Base-by-base conservation (phyloP, 2,329 filamentous ascomycete genomes). In the Exserohilum turcica region DNA sequence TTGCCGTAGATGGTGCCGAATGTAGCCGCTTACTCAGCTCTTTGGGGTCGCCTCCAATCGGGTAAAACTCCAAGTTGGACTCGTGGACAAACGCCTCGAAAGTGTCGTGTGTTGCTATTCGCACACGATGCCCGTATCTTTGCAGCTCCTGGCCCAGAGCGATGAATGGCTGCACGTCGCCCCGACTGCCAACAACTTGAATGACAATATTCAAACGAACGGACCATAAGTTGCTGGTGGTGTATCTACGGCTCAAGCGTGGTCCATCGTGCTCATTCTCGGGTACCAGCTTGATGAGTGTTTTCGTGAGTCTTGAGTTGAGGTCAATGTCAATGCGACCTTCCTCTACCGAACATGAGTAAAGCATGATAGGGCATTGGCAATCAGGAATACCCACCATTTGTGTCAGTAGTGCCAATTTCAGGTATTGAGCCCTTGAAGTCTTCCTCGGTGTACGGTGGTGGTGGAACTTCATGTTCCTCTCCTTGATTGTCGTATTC, bases 151-250 rank as follows among this genome's bases (percentile, higher is more conserved):
- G 78, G 0, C 81, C 84, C 1, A 86, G 73, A 0, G 83, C 81
- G 40, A 86, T 73, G 49, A 86, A 86, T 0, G 84, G 84, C 52
- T 86, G 84, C 0, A 84, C 80, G 60, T 84, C 82, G 5, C 82
- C 82, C 19, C 79, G 74, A 6, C 73, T 77, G 12, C 79, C 79
- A 1, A 84, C 81, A 5, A 83, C 78, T 50, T 84, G 82, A 43
- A 84, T 82, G 4, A 83, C 80, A 37, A 84, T 78, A 48, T 83
- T 84, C 18, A 83, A 66, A 4, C 28, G 37, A 8, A 46, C 10
- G 9, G 33, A 32, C 43, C 43, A 46, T 3, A 32, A 46, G 5
- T 29, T 29, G 2, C 13, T 29, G n/a, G 40, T 18, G 19, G 48
- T 51, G 3, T 38, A 40, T 45, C 48, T 33, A 12, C 42, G 42